Percentiles rank a stretch among this genome's conserved stretches.
Evolutionary conservation across 2,329 filamentous ascomycete genomes (phyloP).

Genomic region (Cladosporium sp.): DNA sequence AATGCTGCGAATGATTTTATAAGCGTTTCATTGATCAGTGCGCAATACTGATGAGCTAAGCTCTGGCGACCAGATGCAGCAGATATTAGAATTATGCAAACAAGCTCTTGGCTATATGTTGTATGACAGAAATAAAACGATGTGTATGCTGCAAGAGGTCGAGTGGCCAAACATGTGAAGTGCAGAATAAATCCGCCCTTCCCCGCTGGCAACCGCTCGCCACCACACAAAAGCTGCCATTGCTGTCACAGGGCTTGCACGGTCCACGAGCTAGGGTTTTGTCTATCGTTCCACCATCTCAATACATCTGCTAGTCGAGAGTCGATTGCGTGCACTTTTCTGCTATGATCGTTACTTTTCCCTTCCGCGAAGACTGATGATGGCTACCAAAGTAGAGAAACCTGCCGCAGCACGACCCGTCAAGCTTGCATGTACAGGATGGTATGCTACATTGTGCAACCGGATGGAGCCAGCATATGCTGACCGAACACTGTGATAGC

Average conservation of each 20-base stretch:
- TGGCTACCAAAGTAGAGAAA: not conserved
- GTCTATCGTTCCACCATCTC: not conserved
- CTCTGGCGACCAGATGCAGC: no score
- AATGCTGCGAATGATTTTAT: no score
- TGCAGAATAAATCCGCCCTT: not conserved
- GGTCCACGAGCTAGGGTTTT: not conserved
- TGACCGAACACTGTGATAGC: not conserved
- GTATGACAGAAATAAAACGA: no score
- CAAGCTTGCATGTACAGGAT: conserved; percentile 7
- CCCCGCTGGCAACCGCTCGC: not conserved
- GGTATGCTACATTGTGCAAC: not conserved
- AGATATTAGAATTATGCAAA: no score
- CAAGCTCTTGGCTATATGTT: no score
- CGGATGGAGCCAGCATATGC: not conserved
- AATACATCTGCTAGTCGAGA: no score
- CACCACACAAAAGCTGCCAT: not conserved
- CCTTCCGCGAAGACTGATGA: not conserved
- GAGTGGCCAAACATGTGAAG: no score
- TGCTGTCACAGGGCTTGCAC: not conserved
- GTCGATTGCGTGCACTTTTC: no score
- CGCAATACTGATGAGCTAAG: no score
- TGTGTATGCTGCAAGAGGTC: not conserved
- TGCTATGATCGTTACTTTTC: no score
- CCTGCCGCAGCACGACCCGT: not conserved
- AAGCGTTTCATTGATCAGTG: no score